Base-by-base conservation (phyloP, 805 yeast species). In the Allodekkera sacchari region DNA sequence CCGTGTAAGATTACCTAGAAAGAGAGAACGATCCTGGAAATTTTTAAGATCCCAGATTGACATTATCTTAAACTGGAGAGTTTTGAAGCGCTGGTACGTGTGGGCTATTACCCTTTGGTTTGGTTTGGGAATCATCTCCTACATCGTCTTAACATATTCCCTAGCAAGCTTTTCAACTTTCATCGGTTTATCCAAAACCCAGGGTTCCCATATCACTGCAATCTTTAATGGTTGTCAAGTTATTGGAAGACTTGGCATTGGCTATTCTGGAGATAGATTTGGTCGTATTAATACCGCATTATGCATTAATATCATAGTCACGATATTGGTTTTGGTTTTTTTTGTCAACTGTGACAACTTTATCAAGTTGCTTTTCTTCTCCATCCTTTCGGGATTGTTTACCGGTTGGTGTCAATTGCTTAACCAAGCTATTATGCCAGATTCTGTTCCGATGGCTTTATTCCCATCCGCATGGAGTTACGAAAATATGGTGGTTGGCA, bases 201-300 rank as follows among this genome's bases (percentile, higher is more conserved):
- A 69, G 32, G 73, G 70, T 15, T 59, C 74, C 8, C 52, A 57
- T 17, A 43, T 65, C 22, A 63, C 69, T 3, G 72, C 71, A 1
- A 53, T 64, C 8, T 45, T 68, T 34, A 69, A 67, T 37, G 59
- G 63, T 7, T 59, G 64, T 1, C 77, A 71, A 43, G 52, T 60
- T 5, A 37, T 69, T 11, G 77, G 77, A 5, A 55, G 78, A 43
- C 73, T 75, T 2, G 7, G 47, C 9, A 59, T 69, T 45, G 78
- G 77, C 1, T 38, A 56, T 3, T 20, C 55, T 1, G 66, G 70
- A 33, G 75, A 69, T 35, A 52, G 48, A 25, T 45, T 50, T 29
- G 78, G 78, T 1, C 54, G 72, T 37, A 52, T 66, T 4, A 71
- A 71, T 39, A 48, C 63, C 17, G 58, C 72, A 4, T 46, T 61